phyloP scores from a whole-genome alignment of 1,284 basidiomycete species.

The Malassezia caprae region DNA sequence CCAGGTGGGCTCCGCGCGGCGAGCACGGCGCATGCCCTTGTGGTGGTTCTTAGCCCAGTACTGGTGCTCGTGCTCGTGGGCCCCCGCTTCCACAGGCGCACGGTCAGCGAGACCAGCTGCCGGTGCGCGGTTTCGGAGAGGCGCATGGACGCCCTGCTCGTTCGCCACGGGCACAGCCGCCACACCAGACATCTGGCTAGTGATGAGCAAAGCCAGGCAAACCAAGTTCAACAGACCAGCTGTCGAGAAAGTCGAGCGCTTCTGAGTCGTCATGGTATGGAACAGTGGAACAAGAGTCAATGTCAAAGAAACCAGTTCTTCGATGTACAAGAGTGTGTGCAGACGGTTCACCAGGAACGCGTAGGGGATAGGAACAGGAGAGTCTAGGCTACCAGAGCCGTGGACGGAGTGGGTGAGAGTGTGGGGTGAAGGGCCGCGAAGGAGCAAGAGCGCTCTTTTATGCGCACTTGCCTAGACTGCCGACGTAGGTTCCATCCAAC shows the following conservation, averaged over 20 bases:
- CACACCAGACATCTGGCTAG: slow-evolving; percentile 5
- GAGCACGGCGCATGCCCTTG: slow-evolving; percentile 6
- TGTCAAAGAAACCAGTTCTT: slow-evolving; percentile 18
- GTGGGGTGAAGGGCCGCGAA: neutral
- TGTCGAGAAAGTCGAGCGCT: slow-evolving; percentile 8
- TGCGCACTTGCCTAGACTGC: neutral
- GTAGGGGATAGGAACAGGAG: neutral
- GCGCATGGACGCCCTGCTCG: neutral
- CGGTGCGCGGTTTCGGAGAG: neutral
- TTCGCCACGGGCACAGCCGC: neutral
- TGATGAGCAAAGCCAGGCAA: slow-evolving; percentile 12
- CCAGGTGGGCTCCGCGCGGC: slow-evolving; percentile 18
- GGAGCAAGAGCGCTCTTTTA: neutral
- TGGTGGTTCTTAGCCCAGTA: neutral
- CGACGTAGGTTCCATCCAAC: neutral
- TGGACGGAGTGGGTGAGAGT: neutral
- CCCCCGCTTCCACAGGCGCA: neutral
- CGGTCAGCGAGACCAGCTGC: neutral
- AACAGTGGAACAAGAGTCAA: neutral
- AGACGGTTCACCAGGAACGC: slow-evolving; percentile 17
- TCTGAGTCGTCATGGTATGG: slow-evolving; percentile 4
- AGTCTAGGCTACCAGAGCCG: slow-evolving; percentile 16
- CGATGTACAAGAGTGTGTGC: neutral
- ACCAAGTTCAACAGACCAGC: slow-evolving; percentile 10
- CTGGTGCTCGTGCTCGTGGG: neutral